phyloP scores from a whole-genome alignment of 768 basidiomycete genomes.

The Podaxis carcinomalis region DNA sequence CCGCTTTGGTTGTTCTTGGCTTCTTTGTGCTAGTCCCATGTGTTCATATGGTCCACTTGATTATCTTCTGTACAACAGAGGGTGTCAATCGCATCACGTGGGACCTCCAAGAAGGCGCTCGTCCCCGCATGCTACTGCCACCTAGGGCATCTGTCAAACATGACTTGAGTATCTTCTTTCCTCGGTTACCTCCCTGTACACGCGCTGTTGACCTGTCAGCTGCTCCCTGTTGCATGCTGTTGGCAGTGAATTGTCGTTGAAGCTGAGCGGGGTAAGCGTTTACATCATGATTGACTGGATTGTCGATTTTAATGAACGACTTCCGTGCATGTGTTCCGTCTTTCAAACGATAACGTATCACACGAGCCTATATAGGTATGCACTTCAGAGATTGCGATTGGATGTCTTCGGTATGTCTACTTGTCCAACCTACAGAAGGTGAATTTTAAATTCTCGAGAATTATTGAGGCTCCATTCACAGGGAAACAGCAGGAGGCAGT shows the following conservation, averaged over 20 bases:
- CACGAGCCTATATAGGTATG: not conserved
- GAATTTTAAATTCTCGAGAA: not conserved
- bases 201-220: not conserved
- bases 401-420: not conserved
- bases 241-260: not conserved
- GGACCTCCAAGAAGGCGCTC: not conserved
- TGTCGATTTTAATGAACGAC: not conserved
- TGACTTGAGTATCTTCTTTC: not conserved
- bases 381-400: not conserved
- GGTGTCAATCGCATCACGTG: not conserved
- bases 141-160: not conserved
- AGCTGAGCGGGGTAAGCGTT: not conserved
- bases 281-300: not conserved
- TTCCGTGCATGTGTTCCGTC: not conserved
- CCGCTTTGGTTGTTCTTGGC: not conserved
- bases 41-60: not conserved
- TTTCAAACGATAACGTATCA: not conserved
- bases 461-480: not conserved
- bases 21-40: not conserved
- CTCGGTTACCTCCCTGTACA: not conserved
- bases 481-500: not conserved
- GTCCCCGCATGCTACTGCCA: not conserved
- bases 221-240: not conserved
- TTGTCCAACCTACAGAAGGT: not conserved
- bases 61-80: not conserved